These are phyloP conservation scores for Solanum rostratum DNA, from an alignment of 257 asterid species.

Conservation along the genomic window DNA sequence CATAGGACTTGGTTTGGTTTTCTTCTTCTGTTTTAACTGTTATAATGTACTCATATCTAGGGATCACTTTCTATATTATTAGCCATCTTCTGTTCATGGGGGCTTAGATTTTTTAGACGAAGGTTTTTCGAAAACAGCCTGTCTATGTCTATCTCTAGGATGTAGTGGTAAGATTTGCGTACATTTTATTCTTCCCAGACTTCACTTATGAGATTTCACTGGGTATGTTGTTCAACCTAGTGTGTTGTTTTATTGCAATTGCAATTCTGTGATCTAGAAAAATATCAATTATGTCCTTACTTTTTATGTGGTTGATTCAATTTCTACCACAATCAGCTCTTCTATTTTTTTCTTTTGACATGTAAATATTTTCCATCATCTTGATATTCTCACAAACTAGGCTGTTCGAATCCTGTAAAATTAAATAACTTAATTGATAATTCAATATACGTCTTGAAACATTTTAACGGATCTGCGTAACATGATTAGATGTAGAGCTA, in stretches of 20 bases:
- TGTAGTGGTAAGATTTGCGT: too few species aligned
- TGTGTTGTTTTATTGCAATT: not conserved
- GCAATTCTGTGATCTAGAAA: not conserved
- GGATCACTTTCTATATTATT: not conserved
- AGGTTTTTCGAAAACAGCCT: too few species aligned
- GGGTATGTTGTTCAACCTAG: too few species aligned
- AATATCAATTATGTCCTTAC: not conserved
- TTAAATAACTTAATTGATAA: not conserved
- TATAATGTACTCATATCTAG: not conserved
- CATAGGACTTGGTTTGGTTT: not conserved
- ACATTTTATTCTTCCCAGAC: too few species aligned
- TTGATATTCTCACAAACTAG: not conserved
- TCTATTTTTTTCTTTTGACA: not conserved
- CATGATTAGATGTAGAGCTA: not conserved
- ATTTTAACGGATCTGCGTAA: not conserved
- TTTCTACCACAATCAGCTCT: not conserved
- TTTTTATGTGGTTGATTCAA: not conserved
- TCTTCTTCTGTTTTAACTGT: not conserved
- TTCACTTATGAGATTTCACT: accelerated
- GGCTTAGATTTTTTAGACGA: too few species aligned
- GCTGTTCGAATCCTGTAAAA: not conserved
- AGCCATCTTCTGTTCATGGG: not conserved
- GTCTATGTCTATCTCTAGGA: too few species aligned
- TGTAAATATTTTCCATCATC: not conserved
- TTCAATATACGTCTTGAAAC: not conserved